These are phyloP conservation scores for Lolium perenne DNA, from an alignment of 176 grass and related monocot genomes.

Conservation along the genomic window DNA sequence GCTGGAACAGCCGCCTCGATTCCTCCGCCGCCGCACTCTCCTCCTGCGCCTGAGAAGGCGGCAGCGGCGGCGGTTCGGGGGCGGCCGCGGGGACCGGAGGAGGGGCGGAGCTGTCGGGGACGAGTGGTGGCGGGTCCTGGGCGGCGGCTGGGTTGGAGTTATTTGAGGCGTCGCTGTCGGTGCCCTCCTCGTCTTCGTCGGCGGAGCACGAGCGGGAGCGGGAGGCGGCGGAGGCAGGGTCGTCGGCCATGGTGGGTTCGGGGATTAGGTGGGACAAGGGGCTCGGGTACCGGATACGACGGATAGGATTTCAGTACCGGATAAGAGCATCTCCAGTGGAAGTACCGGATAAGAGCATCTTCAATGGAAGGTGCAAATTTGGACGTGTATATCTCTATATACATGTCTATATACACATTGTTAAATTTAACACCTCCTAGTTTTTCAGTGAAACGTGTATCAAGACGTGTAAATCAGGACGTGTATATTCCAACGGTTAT, in stretches of 20 bases:
- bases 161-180: conserved; percentile 42
- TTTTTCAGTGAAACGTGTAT: too few species aligned
- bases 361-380: too few species aligned
- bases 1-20: conserved; percentile 86
- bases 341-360: too few species aligned
- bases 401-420: too few species aligned
- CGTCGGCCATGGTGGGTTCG: conserved; percentile 46
- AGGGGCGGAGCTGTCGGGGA: conserved; percentile 17
- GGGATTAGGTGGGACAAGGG: conserved; percentile 15
- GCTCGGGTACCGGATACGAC: conserved; percentile 17
- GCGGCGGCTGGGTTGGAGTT: conserved; percentile 17
- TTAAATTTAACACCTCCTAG: too few species aligned
- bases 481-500: too few species aligned
- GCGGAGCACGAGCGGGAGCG: conserved; percentile 45
- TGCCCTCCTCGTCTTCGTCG: conserved; percentile 57
- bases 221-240: conserved; percentile 45
- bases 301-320: neutral
- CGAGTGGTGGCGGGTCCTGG: conserved; percentile 13
- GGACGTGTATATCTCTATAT: too few species aligned
- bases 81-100: conserved; percentile 7
- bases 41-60: neutral
- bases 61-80: conserved; percentile 18
- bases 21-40: conserved; percentile 55
- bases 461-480: too few species aligned
- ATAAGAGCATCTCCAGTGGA: too few species aligned